These are phyloP conservation scores for Microcos paniculata DNA, from an alignment of 345 rosid genomes.

Conservation along the genomic window DNA sequence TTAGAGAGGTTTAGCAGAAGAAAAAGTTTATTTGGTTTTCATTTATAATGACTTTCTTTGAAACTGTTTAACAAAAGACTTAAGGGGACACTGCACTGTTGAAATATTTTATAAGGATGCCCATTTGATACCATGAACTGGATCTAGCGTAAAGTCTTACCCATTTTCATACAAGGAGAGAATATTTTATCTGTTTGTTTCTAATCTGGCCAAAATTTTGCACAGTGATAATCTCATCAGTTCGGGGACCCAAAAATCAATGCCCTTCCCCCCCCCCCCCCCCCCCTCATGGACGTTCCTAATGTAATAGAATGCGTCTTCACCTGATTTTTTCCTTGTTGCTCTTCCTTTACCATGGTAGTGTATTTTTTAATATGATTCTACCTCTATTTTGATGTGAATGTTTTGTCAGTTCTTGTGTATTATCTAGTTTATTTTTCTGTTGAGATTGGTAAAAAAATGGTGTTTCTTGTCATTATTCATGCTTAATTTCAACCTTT, in stretches of 20 bases:
- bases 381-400: background rate
- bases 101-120: background rate
- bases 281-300: too few species aligned
- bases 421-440: background rate
- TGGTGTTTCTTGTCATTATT: background rate
- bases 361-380: background rate
- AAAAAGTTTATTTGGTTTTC: background rate
- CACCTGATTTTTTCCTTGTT: background rate
- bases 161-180: constrained; percentile 4
- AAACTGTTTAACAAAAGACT: constrained; percentile 1
- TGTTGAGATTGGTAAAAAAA: constrained; percentile 14
- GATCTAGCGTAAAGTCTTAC: background rate
- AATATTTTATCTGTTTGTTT: background rate
- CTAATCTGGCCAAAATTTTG: background rate
- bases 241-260: background rate
- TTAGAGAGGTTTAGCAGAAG: background rate
- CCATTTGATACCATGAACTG: background rate
- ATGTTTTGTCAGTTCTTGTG: background rate
- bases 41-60: background rate
- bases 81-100: background rate
- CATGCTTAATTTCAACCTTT: constrained; percentile 7
- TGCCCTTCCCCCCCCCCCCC: too few species aligned
- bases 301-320: background rate
- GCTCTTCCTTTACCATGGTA: background rate
- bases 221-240: background rate